Base-by-base conservation (phyloP, 1,139 yeast species). In the Debaryomyces sp. region DNA sequence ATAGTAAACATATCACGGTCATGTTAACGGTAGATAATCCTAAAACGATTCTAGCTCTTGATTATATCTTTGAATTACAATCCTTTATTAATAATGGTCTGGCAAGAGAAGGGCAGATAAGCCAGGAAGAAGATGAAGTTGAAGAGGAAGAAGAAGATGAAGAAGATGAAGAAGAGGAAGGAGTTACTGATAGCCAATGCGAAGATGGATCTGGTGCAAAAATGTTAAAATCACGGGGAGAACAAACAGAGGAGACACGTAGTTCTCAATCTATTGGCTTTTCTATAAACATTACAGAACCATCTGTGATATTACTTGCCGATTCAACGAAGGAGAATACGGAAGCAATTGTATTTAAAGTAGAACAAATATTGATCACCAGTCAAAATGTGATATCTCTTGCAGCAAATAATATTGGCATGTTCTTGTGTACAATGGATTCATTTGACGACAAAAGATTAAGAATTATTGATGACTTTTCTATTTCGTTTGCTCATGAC, bases 311-410 rank as follows among this genome's bases (percentile, higher is more conserved):
- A 33, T 67, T 95, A 34, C 70, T 95, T 44, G 96, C 97, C 0
- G 90, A 92, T 62, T 89, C 97, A 1, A 77, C 87, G 1, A 72
- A 77, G 10, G 62, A 67, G 2, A 80, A 85, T 53, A 83, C 96
- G 0, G 96, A 92, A 58, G 99, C 99, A 0, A 79, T 94, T 51
- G 97, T 94, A 1, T 87, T 94, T 67, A 89, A 89, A 57, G 84
- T 91, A 15, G 96, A 87, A 50, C 97, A 92, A 59, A 68, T 92
- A 7, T 70, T 88, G 42, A 60, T 90, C 4, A 80, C 94, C 0
- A 84, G 88, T 52, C 91, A 88, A 58, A 82, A 84, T 51, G 77
- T 82, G 2, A 64, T 78, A 10, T 81, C 92, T 1, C 65, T 91
- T 7, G 84, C 92, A 15, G 86, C 89, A 0, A 82, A 85, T 55